These are phyloP conservation scores for Saprolegnia parasitica DNA, from an alignment of 352 stramenopile species.

Conservation along the genomic window DNA sequence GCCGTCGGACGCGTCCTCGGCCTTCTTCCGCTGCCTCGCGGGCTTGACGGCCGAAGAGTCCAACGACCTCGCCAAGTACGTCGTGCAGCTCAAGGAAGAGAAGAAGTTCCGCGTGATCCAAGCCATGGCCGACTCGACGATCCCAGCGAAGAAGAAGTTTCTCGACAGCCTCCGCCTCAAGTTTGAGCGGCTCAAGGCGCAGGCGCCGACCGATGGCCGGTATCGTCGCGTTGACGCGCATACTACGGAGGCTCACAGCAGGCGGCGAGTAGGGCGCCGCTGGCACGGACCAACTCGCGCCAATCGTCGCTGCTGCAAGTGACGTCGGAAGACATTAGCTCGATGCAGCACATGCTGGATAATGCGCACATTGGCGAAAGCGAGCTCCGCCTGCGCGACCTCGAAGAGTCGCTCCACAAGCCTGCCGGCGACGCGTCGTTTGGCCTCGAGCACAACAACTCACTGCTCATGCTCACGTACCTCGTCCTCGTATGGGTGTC, in stretches of 20 bases:
- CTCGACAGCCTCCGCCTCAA: slow-evolving; percentile 62
- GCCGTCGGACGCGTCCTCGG: slow-evolving; percentile 56
- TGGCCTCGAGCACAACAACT: slow-evolving; percentile 33
- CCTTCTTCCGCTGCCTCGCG: slow-evolving; percentile 74
- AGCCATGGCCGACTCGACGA: slow-evolving; percentile 69
- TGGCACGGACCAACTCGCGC: slow-evolving; percentile 3
- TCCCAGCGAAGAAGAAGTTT: slow-evolving; percentile 79
- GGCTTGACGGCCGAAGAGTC: slow-evolving; percentile 65
- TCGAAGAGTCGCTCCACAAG: slow-evolving; percentile 43
- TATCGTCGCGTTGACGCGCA: neutral
- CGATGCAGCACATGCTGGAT: slow-evolving; percentile 56
- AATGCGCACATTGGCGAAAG: slow-evolving; percentile 79
- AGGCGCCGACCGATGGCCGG: slow-evolving; percentile 43
- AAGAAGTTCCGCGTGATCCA: slow-evolving; percentile 86
- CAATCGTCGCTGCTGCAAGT: slow-evolving; percentile 63
- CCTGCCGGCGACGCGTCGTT: slow-evolving; percentile 29
- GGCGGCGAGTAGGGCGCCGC: neutral
- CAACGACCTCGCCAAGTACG: slow-evolving; percentile 70
- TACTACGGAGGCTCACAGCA: neutral
- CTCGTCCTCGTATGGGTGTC: too few species aligned
- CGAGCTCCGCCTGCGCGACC: slow-evolving; percentile 65
- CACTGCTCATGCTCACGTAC: slow-evolving; percentile 33
- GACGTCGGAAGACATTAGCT: slow-evolving; percentile 75
- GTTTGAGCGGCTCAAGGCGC: slow-evolving; percentile 54
- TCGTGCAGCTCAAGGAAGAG: slow-evolving; percentile 62